Conservation (phyloP, 257 asterid genomes). For the Nicotiana benthamiana region DNA sequence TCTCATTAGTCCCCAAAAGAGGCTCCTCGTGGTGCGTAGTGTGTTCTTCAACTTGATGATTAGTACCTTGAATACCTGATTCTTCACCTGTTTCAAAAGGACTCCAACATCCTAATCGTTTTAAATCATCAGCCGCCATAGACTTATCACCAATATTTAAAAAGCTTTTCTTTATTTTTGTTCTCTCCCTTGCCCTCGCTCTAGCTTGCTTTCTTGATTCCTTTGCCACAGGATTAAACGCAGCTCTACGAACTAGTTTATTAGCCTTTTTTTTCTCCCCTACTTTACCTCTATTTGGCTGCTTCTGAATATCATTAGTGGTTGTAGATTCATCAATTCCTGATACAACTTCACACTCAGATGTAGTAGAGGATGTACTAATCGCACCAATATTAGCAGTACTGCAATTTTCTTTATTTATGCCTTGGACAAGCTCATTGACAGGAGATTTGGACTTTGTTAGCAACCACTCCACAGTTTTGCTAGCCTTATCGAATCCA, state of each 20-base stretch:
- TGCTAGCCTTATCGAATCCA: constrained; percentile 64
- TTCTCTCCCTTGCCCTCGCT: constrained; percentile 68
- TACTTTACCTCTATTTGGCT: background rate
- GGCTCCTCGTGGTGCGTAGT: background rate
- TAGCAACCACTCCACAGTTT: constrained; percentile 63
- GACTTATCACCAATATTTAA: constrained; percentile 1
- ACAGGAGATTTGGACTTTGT: constrained; percentile 36
- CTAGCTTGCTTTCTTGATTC: constrained; percentile 65
- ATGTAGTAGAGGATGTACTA: constrained; percentile 22
- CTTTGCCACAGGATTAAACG: constrained; percentile 13
- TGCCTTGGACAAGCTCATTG: constrained; percentile 16
- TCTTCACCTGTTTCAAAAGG: constrained; percentile 6
- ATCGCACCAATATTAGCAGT: background rate
- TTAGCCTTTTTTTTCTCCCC: constrained; percentile 12
- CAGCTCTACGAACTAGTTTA: constrained; percentile 8
- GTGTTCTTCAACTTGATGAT: background rate
- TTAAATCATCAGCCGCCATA: background rate
- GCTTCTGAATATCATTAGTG: background rate
- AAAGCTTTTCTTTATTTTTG: constrained; percentile 39
- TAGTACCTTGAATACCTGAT: constrained; percentile 7
- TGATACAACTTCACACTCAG: constrained; percentile 26
- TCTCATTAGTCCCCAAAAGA: background rate
- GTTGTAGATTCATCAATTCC: constrained; percentile 21
- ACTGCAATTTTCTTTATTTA: background rate
- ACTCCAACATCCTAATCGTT: constrained; percentile 1